Conservation (phyloP, 495 filamentous ascomycete genomes). For the Daldinia grandis region DNA sequence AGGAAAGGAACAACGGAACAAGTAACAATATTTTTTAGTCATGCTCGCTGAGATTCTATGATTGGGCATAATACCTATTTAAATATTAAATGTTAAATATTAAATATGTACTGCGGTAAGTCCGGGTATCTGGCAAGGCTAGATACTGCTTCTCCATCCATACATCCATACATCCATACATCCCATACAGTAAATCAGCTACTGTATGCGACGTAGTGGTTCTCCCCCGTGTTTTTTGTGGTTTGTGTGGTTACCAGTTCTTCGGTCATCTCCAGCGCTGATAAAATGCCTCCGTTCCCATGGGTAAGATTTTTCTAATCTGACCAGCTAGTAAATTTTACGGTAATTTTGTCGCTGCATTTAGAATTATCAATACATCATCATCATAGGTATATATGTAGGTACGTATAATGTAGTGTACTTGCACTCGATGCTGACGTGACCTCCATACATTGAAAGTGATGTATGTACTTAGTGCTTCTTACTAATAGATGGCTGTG, state of each 20-base stretch:
- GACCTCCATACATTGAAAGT: constrained; percentile 3
- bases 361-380: constrained; percentile 5
- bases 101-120: constrained; percentile 21
- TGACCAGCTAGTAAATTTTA: constrained; percentile 2
- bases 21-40: constrained; percentile 14
- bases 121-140: constrained; percentile 33
- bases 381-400: background rate
- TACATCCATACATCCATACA: constrained; percentile 5
- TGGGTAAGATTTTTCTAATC: constrained; percentile 8
- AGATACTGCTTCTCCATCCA: constrained; percentile 1
- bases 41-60: constrained; percentile 25
- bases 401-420: background rate
- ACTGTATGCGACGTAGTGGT: constrained; percentile 14
- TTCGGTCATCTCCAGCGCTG: constrained; percentile 35
- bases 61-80: constrained; percentile 10
- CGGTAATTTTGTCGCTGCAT: constrained; percentile 21
- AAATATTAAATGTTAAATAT: no score
- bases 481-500: background rate
- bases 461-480: background rate
- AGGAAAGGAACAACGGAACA: constrained; percentile 15
- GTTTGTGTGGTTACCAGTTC: constrained; percentile 17
- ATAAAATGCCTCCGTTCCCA: constrained; percentile 20
- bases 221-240: constrained; percentile 13
- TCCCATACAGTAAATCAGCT: constrained; percentile 8
- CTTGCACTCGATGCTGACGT: constrained; percentile 13